Base-by-base conservation (phyloP, 2,329 filamentous ascomycete species). In the Colletotrichum melonis region DNA sequence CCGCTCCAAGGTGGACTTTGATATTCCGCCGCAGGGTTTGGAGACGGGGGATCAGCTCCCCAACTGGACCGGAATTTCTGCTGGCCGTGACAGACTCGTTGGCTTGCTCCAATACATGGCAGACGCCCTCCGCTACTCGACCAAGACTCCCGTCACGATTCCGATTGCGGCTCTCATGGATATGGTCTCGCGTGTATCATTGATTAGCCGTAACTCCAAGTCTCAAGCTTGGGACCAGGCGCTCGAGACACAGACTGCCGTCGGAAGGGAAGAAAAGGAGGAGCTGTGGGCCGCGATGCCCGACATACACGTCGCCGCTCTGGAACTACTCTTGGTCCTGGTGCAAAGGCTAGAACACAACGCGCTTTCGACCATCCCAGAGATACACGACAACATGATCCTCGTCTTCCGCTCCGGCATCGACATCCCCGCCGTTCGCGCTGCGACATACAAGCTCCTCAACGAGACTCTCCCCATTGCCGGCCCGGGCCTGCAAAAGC, bases 251-350 rank as follows among this genome's bases (percentile, higher is more conserved):
- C 95, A 95, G 77, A 87, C 91, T 8, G 92, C 94, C 75, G 90
- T 97, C 75, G 88, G 91, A 38, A 90, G 93, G 74, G 94, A 97
- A 63, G 96, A 98, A 82, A 92, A 92, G 74, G 94, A 97, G 66
- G 90, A 92, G 57, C 87, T 98, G 4, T 95, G 93, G 90, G 85
- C 88, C 59, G 86, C 90, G 22, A 86, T 98, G 12, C 94, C 95
- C 5, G 86, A 89, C 11, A 89, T 98, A 52, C 95, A 98, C 78
- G 82, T 91, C 16, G 91, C 93, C 16, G 89, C 90, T n/a, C 84
- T 97, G 67, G 82, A 88, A 26, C 82, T 97, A 1, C 82, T 94
- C 26, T 81, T 86, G 9, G 82, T 85, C 12, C 79, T 97, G 58
- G 80, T 90, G 26, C 81, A 86, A 67, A 88, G 92, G 12, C 85